Evolutionary conservation across 2,329 filamentous ascomycete species (phyloP), one percentile per base, ranked within the genome.

Genomic region (Trichophyton simii): DNA sequence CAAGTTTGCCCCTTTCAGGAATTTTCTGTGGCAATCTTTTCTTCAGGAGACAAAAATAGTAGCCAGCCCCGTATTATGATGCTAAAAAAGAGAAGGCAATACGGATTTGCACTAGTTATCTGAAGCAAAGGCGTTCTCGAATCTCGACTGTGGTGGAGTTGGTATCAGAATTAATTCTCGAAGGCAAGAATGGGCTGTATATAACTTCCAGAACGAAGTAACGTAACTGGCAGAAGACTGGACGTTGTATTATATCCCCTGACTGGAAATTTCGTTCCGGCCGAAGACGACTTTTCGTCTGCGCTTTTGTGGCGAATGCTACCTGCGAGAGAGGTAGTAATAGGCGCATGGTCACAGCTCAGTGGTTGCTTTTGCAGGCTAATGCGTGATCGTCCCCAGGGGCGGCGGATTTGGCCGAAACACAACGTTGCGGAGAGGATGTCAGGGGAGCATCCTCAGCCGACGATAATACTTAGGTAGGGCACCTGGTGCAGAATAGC

Each of bases 331-430:
- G 41, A 6, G 4, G n/a, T 44, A 44, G 41, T n/a, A 44, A 15
- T 44, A 18, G 41, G 41, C 41, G 41, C 41, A n/a, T 44, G 41
- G 41, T 44, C 41, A 44, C 41, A 18, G 41, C 41, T 44, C 41
- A 54, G 50, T 54, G 50, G 50, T n/a, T 54, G 50, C 25, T 54
- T n/a, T 11, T 54, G 50, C 9, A 31, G 11, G 50, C 50, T 54
- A 54, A 54, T 25, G 34, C 3, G 13, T 11, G 50, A 54, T 54
- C 50, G 22, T 34, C 50, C 3, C 28, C 50, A 54, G 28, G 50
- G 44, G 22, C 22, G 50, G 50, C 50, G 50, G 50, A 54, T 54
- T 54, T 54, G 50, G 13, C 50, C 50, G 50, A 54, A 34, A 54
- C 50, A 31, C 50, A 13, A 25, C 50, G 50, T n/a, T 34, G 28